Conservation (phyloP, 441 rosid genomes). For the Dalechampia spathulata region DNA sequence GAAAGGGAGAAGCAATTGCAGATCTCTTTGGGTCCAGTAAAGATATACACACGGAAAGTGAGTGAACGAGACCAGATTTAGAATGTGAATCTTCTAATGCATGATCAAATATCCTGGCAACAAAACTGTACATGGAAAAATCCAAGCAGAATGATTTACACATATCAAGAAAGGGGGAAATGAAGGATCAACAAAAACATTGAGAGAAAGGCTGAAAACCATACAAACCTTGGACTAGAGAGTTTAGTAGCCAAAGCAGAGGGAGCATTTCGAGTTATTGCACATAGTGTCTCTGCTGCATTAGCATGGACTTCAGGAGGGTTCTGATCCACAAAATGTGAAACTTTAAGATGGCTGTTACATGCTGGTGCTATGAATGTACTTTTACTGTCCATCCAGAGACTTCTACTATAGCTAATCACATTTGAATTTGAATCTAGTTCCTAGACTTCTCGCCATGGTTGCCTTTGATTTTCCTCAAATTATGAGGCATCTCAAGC, state of each 20-base stretch:
- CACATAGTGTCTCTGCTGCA: constrained; percentile 92
- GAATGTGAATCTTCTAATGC: constrained; percentile 90
- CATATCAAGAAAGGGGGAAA: not conserved
- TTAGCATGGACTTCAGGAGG: constrained; percentile 90
- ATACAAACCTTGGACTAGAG: constrained; percentile 68
- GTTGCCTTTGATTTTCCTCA: no score
- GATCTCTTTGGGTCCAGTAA: constrained; percentile 91
- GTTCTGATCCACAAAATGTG: constrained; percentile 39
- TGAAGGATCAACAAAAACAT: constrained; percentile 5
- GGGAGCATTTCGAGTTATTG: constrained; percentile 81
- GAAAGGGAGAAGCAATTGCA: constrained; percentile 53
- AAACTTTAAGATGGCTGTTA: constrained; percentile 22
- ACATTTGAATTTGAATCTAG: no score
- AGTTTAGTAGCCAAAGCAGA: constrained; percentile 91
- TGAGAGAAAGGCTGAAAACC: not conserved
- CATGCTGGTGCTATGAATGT: not conserved
- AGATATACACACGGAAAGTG: constrained; percentile 94
- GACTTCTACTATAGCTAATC: not conserved
- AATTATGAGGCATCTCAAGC: no score
- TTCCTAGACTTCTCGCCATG: no score
- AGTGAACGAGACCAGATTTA: constrained; percentile 85
- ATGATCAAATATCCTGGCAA: constrained; percentile 82
- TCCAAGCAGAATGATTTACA: constrained; percentile 4
- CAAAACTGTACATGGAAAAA: constrained; percentile 50
- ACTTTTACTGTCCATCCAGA: not conserved